phyloP scores from a whole-genome alignment of 345 rosid genomes.

The Iberis pinnata region DNA sequence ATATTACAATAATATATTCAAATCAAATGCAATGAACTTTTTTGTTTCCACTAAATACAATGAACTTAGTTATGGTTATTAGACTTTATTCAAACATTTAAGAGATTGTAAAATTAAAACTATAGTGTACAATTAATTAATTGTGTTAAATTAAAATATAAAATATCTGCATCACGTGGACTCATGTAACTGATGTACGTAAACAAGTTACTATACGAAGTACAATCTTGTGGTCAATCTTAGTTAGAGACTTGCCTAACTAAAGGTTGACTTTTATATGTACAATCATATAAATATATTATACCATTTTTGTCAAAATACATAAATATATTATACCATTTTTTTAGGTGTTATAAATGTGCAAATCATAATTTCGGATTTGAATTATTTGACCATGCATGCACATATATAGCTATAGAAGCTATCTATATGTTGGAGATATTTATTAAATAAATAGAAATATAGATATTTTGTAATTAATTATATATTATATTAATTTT shows the following conservation, averaged over 20 bases:
- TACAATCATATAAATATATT: no score
- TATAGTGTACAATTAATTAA: neutral
- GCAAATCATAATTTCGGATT: neutral
- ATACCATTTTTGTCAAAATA: no score
- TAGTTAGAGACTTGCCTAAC: constrained; percentile 2
- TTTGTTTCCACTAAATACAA: constrained; percentile 21
- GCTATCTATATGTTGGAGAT: neutral
- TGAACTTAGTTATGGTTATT: constrained; percentile 24
- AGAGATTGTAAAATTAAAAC: neutral
- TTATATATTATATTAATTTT: no score
- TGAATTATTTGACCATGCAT: neutral
- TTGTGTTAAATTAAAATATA: constrained; percentile 1
- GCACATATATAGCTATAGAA: neutral
- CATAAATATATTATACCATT: no score
- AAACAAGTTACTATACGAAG: neutral
- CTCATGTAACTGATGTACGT: constrained; percentile 5
- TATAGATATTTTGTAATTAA: no score
- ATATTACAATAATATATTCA: constrained; percentile 14
- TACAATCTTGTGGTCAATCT: constrained; percentile 4
- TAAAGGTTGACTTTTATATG: neutral
- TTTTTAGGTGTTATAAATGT: constrained; percentile 1
- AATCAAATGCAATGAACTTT: constrained; percentile 24
- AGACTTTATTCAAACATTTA: neutral
- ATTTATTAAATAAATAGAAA: neutral
- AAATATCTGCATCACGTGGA: neutral